Evolutionary conservation across 768 basidiomycete genomes (phyloP), one percentile per base, ranked within the genome.

Genomic region (Pholiota microspora): DNA sequence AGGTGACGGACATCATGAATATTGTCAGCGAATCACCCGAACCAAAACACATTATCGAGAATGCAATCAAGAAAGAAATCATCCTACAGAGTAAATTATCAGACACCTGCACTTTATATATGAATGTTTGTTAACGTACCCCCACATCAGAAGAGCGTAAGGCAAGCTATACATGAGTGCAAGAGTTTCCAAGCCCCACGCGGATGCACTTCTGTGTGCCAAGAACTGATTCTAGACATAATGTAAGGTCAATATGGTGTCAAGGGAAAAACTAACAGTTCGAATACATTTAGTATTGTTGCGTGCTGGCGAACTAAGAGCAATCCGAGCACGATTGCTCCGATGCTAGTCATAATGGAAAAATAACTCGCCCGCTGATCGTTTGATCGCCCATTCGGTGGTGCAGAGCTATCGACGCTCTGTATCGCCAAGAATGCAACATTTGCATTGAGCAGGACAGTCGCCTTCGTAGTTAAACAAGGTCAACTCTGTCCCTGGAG

Each of bases 71-170:
- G 48, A 69, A 67, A 3, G 62, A 58, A 12, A 64, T 28, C 38
- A 62, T 61, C 9, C 68, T 69, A 40, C 10, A 4, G 8, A 32
- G 2, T 10, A 4, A 36, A 44, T 23, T 13, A 28, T 18, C 3
- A 46, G 25, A 28, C 13, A 36, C 7, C 23, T 12, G 23, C 25
- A 16, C 28, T 40, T 18, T 10, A 15, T 46, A n/a, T 9, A n/a
- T 27, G 21, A 42, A 31, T 10, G 6, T 15, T 28, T 24, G 21
- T 24, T 12, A 40, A 8, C 82, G 67, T 60, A 83, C 83, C 75
- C 77, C 82, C 82, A 85, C 71, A 85, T 76, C 38, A 85, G 69
- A 18, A 84, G 66, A 1, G 80, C 78, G 52, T 81, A 79, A 0
- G 83, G 83, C 7, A 85, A 59, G 54, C 79, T 78, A 54, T 82